phyloP scores from a whole-genome alignment of 768 basidiomycete genomes.

The Russula vinacea region DNA sequence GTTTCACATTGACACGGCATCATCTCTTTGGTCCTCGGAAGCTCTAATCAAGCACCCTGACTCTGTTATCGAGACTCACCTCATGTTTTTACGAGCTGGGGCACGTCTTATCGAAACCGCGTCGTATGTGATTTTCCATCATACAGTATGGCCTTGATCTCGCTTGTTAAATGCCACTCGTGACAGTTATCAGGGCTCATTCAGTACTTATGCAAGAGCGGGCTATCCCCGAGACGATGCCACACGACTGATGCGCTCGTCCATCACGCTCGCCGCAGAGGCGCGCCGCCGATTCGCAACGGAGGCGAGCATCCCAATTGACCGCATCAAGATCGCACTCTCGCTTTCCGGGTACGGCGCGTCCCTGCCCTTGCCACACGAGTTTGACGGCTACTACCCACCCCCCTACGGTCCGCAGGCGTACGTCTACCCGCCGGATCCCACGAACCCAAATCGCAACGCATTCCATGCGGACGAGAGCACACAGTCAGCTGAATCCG shows the following conservation, averaged over 20 bases:
- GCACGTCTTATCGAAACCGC: conserved; percentile 63
- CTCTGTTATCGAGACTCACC: conserved; percentile 55
- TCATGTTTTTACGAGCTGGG: conserved; percentile 61
- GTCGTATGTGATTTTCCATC: conserved; percentile 52
- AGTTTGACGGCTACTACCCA: conserved; percentile 73
- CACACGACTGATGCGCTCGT: conserved; percentile 47
- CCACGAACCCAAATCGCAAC: conserved; percentile 39
- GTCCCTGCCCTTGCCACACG: conserved; percentile 59
- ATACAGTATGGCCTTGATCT: neutral
- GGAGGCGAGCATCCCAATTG: conserved; percentile 22
- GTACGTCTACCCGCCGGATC: conserved; percentile 23
- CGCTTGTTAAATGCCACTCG: neutral
- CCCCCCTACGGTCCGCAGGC: conserved; percentile 66
- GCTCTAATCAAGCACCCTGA: conserved; percentile 53
- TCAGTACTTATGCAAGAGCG: conserved; percentile 49
- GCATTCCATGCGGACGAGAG: conserved; percentile 40
- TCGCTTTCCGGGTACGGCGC: conserved; percentile 77
- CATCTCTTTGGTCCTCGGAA: conserved; percentile 70
- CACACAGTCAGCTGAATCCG: conserved; percentile 39
- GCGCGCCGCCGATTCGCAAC: conserved; percentile 42
- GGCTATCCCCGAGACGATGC: conserved; percentile 49
- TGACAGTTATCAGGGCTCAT: conserved; percentile 64
- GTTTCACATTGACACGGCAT: conserved; percentile 47
- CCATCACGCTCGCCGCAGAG: conserved; percentile 50
- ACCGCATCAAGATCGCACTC: conserved; percentile 52